phyloP scores from a whole-genome alignment of 306 rosid species.

The Sindora glabra region DNA sequence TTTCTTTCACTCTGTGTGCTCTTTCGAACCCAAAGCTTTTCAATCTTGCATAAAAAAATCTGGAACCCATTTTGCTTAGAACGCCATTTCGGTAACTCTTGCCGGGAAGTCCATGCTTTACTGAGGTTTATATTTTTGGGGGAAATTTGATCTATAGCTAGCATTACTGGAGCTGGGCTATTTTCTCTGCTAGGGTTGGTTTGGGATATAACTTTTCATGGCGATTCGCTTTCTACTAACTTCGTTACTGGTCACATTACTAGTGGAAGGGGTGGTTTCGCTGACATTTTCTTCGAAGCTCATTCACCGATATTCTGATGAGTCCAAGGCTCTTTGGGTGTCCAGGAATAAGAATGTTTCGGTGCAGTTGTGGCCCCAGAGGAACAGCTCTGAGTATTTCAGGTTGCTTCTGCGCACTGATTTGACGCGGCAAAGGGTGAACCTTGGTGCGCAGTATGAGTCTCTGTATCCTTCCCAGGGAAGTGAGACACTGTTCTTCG shows the following conservation, averaged over 20 bases:
- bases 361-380: constrained; percentile 40
- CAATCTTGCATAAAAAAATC: not conserved
- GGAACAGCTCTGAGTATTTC: constrained; percentile 43
- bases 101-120: too few relatives aligned
- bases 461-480: constrained; percentile 63
- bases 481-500: constrained; percentile 49
- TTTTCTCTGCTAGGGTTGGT: not conserved
- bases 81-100: not conserved
- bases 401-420: constrained; percentile 48
- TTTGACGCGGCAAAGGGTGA: constrained; percentile 55
- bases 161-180: not conserved
- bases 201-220: constrained; percentile 12
- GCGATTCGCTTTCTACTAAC: constrained; percentile 34
- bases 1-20: not conserved
- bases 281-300: constrained; percentile 56
- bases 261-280: constrained; percentile 21
- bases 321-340: constrained; percentile 36
- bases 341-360: constrained; percentile 17
- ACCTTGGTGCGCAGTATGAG: constrained; percentile 48
- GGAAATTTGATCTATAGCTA: not conserved
- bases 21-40: not conserved
- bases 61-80: not conserved
- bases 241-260: constrained; percentile 17
- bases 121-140: not conserved
- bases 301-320: constrained; percentile 66